phyloP scores from a whole-genome alignment of 306 rosid species.

The Trifolium dubium region DNA sequence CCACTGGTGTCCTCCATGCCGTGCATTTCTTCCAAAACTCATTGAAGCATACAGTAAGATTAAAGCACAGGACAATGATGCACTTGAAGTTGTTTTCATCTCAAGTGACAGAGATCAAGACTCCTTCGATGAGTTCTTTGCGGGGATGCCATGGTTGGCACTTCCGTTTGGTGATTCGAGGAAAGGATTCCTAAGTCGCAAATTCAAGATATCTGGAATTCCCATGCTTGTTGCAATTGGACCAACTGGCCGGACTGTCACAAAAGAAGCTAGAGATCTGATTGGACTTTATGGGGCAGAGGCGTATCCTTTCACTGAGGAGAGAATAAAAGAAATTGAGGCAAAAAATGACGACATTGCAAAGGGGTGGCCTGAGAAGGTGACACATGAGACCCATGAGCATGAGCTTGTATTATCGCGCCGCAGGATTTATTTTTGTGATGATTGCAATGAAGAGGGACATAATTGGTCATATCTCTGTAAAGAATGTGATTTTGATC shows the following conservation, averaged over 20 bases:
- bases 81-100: constrained; percentile 72
- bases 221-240: constrained; percentile 72
- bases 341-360: constrained; percentile 51
- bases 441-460: constrained; percentile 53
- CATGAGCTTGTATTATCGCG: constrained; percentile 60
- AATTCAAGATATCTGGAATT: constrained; percentile 65
- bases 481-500: constrained; percentile 65
- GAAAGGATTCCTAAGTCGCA: constrained; percentile 58
- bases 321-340: constrained; percentile 56
- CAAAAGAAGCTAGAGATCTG: constrained; percentile 58
- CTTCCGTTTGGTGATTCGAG: constrained; percentile 79
- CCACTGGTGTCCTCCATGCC: constrained; percentile 84
- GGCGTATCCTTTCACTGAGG: constrained; percentile 77
- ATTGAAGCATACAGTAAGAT: constrained; percentile 62
- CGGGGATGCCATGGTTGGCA: constrained; percentile 85
- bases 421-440: constrained; percentile 46
- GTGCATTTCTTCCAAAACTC: constrained; percentile 76
- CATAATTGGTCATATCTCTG: constrained; percentile 63
- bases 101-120: constrained; percentile 72
- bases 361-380: constrained; percentile 75
- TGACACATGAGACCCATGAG: constrained; percentile 50
- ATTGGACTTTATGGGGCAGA: constrained; percentile 57
- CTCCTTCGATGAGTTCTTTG: constrained; percentile 66
- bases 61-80: constrained; percentile 59
- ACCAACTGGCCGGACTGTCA: constrained; percentile 66